These are phyloP conservation scores for Euphorbia lathyris DNA, from an alignment of 345 rosid genomes.

Conservation along the genomic window DNA sequence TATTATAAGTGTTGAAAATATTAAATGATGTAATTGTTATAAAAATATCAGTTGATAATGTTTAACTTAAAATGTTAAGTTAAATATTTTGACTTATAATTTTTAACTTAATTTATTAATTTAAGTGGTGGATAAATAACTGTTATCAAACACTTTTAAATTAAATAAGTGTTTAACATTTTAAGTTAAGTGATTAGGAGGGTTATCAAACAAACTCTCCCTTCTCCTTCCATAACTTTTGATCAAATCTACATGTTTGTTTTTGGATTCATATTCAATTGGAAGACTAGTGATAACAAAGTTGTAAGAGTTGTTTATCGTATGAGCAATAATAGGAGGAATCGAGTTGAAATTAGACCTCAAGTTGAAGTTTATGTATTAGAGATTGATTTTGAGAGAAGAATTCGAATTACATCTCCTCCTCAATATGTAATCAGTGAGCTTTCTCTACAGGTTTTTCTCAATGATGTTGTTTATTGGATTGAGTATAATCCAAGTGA, in stretches of 20 bases:
- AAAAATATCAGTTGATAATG: too few relatives aligned
- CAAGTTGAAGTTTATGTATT: constrained; percentile 31
- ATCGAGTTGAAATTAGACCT: constrained; percentile 1
- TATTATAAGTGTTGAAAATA: too few relatives aligned
- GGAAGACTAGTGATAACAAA: constrained; percentile 22
- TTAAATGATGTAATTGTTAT: too few relatives aligned
- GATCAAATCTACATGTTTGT: constrained; percentile 18
- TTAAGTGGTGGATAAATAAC: too few relatives aligned
- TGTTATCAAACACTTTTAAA: too few relatives aligned
- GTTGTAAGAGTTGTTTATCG: constrained; percentile 28
- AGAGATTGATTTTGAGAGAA: constrained; percentile 24
- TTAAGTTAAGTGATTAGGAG: too few relatives aligned
- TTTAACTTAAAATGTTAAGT: too few relatives aligned
- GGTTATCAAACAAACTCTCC: too few relatives aligned
- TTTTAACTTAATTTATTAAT: too few relatives aligned
- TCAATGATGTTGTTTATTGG: constrained; percentile 39
- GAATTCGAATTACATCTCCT: neutral
- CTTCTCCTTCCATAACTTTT: constrained; percentile 8
- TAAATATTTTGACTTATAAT: too few relatives aligned
- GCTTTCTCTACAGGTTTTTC: constrained; percentile 21
- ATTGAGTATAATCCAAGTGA: constrained; percentile 22
- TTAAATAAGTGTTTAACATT: too few relatives aligned
- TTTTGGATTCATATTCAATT: constrained; percentile 30
- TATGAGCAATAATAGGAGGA: neutral
- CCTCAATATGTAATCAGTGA: constrained; percentile 17